Evolutionary conservation across 768 basidiomycete species (phyloP).

Genomic region (Lepiota subincarnata): DNA sequence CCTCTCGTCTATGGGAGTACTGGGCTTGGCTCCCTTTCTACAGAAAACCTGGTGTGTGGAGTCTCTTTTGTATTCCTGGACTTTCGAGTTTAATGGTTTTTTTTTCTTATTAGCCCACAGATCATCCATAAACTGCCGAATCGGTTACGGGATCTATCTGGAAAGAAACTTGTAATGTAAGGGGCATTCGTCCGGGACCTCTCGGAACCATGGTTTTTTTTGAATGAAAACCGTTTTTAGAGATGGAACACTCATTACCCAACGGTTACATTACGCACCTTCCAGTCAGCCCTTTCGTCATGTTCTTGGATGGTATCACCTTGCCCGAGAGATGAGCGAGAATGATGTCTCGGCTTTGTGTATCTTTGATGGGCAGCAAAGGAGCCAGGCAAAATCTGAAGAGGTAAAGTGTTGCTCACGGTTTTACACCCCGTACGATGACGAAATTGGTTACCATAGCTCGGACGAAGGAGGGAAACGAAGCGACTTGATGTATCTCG

Average conservation of each 20-base stretch:
- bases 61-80: not conserved
- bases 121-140: slow-evolving; percentile 60
- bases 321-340: slow-evolving; percentile 59
- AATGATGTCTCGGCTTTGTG: slow-evolving; percentile 59
- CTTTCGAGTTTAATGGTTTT: not conserved
- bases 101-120: slow-evolving; percentile 44
- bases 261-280: slow-evolving; percentile 72
- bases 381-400: slow-evolving; percentile 60
- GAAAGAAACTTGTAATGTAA: slow-evolving; percentile 75
- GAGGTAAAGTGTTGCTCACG: slow-evolving; percentile 52
- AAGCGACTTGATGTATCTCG: slow-evolving; percentile 6
- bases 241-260: slow-evolving; percentile 84
- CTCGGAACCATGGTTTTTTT: slow-evolving; percentile 9
- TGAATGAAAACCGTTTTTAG: slow-evolving; percentile 31
- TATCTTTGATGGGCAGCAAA: slow-evolving; percentile 74
- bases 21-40: slow-evolving; percentile 66
- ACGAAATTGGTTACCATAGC: not conserved
- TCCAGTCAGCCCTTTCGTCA: slow-evolving; percentile 63
- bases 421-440: no score
- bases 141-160: slow-evolving; percentile 55
- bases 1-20: slow-evolving; percentile 55
- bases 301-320: slow-evolving; percentile 73
- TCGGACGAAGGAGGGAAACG: slow-evolving; percentile 7
- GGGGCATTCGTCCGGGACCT: slow-evolving; percentile 24
- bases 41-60: slow-evolving; percentile 55